Evolutionary conservation across 2,329 filamentous ascomycete species (phyloP).

Genomic region (Didymellaceae sp.): DNA sequence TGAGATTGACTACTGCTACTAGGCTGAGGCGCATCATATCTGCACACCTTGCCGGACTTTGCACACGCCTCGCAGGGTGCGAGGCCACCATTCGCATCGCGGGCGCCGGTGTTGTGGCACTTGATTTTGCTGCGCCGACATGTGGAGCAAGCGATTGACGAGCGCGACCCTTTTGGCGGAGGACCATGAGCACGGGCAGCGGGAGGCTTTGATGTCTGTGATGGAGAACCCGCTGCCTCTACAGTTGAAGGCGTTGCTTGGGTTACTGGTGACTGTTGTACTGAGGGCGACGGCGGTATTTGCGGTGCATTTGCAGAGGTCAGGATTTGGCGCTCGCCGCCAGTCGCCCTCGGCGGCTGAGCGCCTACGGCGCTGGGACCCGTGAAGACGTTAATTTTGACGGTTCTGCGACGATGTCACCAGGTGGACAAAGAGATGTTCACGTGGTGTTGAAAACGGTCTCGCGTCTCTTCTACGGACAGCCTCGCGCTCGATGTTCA

Average conservation of each 20-base stretch:
- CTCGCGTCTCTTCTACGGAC: conserved; percentile 3
- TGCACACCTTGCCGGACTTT: conserved; percentile 73
- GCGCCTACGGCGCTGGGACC: conserved; percentile 34
- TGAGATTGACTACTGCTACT: conserved; percentile 35
- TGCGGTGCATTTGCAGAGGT: conserved; percentile 24
- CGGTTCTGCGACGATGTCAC: conserved; percentile 18
- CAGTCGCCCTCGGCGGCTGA: conserved; percentile 29
- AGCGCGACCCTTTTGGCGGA: conserved; percentile 64
- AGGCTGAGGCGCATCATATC: conserved; percentile 66
- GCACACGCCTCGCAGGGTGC: conserved; percentile 73
- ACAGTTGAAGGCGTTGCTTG: conserved; percentile 38
- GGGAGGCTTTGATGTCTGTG: conserved; percentile 33
- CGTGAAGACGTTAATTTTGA: conserved; percentile 40
- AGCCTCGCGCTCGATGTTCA: conserved; percentile 18
- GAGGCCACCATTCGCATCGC: conserved; percentile 59
- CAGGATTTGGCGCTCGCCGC: conserved; percentile 31
- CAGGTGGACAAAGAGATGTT: not conserved
- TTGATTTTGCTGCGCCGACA: conserved; percentile 86
- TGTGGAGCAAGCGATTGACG: conserved; percentile 77
- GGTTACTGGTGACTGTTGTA: conserved; percentile 32
- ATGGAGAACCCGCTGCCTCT: conserved; percentile 34
- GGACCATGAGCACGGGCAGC: conserved; percentile 23
- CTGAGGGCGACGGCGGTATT: conserved; percentile 26
- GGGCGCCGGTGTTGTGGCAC: conserved; percentile 75
- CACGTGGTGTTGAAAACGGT: not conserved